phyloP scores from a whole-genome alignment of 192 early-diverging fungal genomes.

The Geranomyces variabilis region DNA sequence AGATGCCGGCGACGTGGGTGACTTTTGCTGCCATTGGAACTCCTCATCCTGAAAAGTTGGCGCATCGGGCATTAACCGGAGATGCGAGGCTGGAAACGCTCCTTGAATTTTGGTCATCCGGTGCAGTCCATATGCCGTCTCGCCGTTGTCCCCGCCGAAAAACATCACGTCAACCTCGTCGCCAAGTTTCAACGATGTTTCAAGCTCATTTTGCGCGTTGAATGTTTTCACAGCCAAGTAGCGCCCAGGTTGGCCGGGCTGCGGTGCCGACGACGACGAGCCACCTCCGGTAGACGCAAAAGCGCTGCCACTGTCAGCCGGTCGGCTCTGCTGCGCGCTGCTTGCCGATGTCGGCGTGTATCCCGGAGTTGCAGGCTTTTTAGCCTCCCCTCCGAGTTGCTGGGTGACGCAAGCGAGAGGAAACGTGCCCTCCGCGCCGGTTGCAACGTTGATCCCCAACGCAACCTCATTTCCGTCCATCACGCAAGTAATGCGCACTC shows the following conservation, averaged over 20 bases:
- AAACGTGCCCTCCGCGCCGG: constrained; percentile 24
- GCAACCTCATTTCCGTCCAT: constrained; percentile 19
- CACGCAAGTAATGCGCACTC: constrained; percentile 2
- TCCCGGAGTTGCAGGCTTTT: not conserved
- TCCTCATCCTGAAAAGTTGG: not conserved
- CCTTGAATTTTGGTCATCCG: constrained; percentile 18
- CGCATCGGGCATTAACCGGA: constrained; percentile 11
- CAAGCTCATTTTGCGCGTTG: constrained; percentile 12
- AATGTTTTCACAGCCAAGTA: constrained; percentile 23
- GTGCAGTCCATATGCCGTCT: constrained; percentile 20
- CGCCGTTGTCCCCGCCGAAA: not conserved
- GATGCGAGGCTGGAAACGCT: constrained; percentile 10
- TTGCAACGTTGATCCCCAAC: constrained; percentile 22
- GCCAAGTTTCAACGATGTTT: constrained; percentile 26
- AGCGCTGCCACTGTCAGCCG: not conserved
- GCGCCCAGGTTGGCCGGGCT: constrained; percentile 10
- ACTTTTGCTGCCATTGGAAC: not conserved
- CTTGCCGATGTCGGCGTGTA: not conserved
- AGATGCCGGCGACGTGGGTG: not conserved
- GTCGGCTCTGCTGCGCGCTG: not conserved
- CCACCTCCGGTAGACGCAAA: not conserved
- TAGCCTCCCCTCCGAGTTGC: not conserved
- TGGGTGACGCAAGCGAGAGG: constrained; percentile 5
- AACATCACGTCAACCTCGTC: constrained; percentile 31
- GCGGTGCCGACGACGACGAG: not conserved